Percentiles rank a stretch among this genome's conserved stretches.
phyloP scores from a whole-genome alignment of 2,329 filamentous ascomycete species.

The Trichothecium sympodiale region DNA sequence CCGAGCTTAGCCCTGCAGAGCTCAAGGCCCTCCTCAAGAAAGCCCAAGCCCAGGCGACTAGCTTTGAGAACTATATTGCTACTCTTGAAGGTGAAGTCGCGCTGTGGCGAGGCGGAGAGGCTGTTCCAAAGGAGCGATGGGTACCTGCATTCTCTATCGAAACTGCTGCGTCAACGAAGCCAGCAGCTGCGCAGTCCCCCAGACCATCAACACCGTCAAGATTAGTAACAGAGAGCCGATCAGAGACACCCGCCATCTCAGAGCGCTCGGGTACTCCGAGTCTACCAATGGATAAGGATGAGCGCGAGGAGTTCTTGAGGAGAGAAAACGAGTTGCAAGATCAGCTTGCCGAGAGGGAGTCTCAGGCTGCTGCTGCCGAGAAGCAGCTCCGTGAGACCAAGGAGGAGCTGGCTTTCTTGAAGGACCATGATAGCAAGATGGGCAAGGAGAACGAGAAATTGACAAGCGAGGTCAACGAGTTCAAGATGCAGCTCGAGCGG shows the following conservation, averaged over 20 bases:
- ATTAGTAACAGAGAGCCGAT: slow-evolving; percentile 42
- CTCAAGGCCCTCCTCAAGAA: slow-evolving; percentile 90
- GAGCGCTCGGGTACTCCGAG: slow-evolving; percentile 83
- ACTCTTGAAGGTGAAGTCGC: slow-evolving; percentile 77
- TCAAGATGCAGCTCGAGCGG: slow-evolving; percentile 95
- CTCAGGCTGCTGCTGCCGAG: slow-evolving; percentile 66
- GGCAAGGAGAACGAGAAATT: slow-evolving; percentile 87
- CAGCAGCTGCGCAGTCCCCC: slow-evolving; percentile 28
- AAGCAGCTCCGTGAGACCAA: slow-evolving; percentile 72
- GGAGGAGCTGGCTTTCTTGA: slow-evolving; percentile 75
- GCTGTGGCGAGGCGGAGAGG: slow-evolving; percentile 78
- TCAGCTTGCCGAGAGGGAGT: slow-evolving; percentile 87
- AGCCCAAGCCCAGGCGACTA: slow-evolving; percentile 78
- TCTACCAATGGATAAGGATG: slow-evolving; percentile 84
- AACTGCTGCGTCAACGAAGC: slow-evolving; percentile 20
- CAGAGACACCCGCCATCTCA: slow-evolving; percentile 55
- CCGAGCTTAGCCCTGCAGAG: slow-evolving; percentile 89
- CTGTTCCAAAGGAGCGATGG: slow-evolving; percentile 85
- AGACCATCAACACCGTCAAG: slow-evolving; percentile 43
- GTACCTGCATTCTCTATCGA: slow-evolving; percentile 52
- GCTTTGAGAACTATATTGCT: slow-evolving; percentile 77
- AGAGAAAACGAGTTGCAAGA: slow-evolving; percentile 96
- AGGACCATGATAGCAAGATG: slow-evolving; percentile 73
- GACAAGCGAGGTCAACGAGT: slow-evolving; percentile 75
- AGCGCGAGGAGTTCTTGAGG: slow-evolving; percentile 88